Conservation (phyloP, 306 rosid species). For the Crotalaria pallida region DNA sequence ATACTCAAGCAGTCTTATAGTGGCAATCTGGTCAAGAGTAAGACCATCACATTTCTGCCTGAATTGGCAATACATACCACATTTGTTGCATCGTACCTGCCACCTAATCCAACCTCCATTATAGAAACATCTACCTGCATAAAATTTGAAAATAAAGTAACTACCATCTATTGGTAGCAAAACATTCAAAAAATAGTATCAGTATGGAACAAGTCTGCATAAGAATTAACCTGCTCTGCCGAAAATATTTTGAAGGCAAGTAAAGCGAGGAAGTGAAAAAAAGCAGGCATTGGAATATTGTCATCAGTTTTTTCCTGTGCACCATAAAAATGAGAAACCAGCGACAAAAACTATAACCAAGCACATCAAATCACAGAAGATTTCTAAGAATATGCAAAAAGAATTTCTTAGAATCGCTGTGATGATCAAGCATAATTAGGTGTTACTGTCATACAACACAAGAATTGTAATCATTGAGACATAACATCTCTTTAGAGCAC, state of each 20-base stretch:
- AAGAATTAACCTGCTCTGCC: constrained; percentile 66
- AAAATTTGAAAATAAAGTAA: neutral
- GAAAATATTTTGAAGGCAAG: constrained; percentile 96
- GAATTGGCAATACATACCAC: constrained; percentile 54
- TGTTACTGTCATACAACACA: neutral
- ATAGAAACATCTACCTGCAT: constrained; percentile 90
- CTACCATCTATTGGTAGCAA: neutral
- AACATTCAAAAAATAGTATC: neutral
- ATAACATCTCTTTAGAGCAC: neutral
- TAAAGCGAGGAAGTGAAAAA: constrained; percentile 91
- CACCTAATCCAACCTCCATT: constrained; percentile 96
- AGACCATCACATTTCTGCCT: neutral
- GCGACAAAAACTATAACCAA: neutral
- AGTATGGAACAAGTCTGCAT: neutral
- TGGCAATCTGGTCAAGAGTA: neutral
- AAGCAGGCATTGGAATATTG: constrained; percentile 77
- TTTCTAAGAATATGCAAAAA: neutral
- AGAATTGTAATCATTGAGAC: neutral
- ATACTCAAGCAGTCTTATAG: constrained; percentile 9
- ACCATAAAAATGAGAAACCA: constrained; percentile 17
- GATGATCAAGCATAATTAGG: neutral
- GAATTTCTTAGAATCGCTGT: constrained; percentile 5
- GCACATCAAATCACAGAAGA: neutral
- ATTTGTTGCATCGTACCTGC: constrained; percentile 91
- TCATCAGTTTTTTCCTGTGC: constrained; percentile 58